Conservation (phyloP, 805 yeast genomes). For the Yarrowia bubula region DNA sequence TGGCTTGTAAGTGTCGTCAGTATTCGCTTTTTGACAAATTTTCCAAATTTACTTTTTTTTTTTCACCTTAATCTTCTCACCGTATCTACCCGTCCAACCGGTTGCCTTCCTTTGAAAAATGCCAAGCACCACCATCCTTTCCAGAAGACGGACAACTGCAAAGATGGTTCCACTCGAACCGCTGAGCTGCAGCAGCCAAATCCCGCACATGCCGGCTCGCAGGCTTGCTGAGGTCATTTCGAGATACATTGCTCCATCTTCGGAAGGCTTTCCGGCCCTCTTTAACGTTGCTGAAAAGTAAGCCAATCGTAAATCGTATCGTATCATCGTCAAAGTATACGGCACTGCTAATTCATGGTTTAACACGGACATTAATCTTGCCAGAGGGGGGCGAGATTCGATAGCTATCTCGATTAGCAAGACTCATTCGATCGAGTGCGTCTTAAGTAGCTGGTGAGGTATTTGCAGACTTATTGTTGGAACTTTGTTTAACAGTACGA, state of each 20-base stretch:
- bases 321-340: background rate
- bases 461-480: too few relatives aligned
- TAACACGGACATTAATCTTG: constrained; percentile 2
- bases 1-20: too few relatives aligned
- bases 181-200: background rate
- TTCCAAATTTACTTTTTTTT: too few relatives aligned
- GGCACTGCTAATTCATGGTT: background rate
- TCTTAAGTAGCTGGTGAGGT: too few relatives aligned
- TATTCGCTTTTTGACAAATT: too few relatives aligned
- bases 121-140: background rate
- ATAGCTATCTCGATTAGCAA: background rate
- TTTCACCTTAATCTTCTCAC: background rate
- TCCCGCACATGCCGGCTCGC: background rate
- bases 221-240: background rate
- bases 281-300: background rate
- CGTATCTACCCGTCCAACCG: background rate
- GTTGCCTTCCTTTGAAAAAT: background rate
- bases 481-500: too few relatives aligned
- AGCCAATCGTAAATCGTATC: constrained; percentile 2
- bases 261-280: background rate
- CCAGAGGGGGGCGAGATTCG: too few relatives aligned
- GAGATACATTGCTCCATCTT: background rate
- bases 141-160: background rate
- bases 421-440: too few relatives aligned
- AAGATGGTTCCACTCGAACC: background rate